These are phyloP conservation scores for Clarireedia sp. DNA, from an alignment of 2,329 filamentous ascomycete genomes.

Conservation along the genomic window DNA sequence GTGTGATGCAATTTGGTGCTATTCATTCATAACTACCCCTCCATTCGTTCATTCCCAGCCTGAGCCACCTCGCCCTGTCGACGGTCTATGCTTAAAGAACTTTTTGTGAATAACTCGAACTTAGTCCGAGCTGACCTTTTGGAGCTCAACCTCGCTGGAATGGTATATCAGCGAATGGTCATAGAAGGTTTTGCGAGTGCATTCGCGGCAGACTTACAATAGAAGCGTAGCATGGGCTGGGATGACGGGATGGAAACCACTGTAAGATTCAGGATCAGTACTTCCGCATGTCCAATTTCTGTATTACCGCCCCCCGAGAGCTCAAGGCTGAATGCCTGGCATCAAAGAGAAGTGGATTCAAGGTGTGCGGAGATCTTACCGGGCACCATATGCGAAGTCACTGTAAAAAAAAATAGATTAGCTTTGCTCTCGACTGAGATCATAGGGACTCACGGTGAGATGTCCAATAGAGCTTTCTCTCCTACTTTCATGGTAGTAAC, in stretches of 20 bases:
- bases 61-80: constrained; percentile 12
- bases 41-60: constrained; percentile 9
- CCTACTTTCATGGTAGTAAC: constrained; percentile 81
- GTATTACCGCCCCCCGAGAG: constrained; percentile 1
- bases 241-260: constrained; percentile 64
- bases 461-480: constrained; percentile 81
- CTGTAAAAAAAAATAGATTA: constrained; percentile 31
- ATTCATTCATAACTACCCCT: constrained; percentile 4
- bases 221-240: constrained; percentile 67
- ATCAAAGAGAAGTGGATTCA: not conserved
- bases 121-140: constrained; percentile 45
- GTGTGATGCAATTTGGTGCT: not conserved
- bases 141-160: constrained; percentile 60
- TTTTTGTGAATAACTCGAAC: constrained; percentile 9
- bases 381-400: constrained; percentile 57
- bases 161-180: constrained; percentile 12
- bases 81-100: constrained; percentile 12
- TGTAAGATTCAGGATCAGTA: constrained; percentile 29
- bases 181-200: constrained; percentile 1
- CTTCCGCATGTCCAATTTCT: constrained; percentile 7
- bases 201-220: constrained; percentile 56
- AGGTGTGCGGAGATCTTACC: constrained; percentile 37
- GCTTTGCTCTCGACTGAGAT: constrained; percentile 4
- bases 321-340: not conserved
- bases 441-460: constrained; percentile 53